phyloP scores from a whole-genome alignment of 768 basidiomycete species.

The Hericium alpestre region DNA sequence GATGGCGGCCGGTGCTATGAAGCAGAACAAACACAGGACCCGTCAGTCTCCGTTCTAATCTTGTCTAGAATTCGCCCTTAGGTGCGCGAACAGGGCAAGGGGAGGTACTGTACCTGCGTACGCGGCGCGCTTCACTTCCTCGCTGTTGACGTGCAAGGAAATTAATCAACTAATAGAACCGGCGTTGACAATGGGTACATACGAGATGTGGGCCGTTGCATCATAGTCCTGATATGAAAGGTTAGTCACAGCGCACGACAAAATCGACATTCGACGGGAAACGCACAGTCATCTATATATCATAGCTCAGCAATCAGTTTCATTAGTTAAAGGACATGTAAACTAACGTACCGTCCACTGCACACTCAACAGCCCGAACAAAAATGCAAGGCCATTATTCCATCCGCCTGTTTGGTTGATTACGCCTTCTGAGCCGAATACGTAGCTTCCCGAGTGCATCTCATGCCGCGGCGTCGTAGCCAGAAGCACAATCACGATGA shows the following conservation, averaged over 20 bases:
- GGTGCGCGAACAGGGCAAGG: neutral
- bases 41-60: neutral
- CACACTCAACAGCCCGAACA: constrained; percentile 77
- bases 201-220: constrained; percentile 77
- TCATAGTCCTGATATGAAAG: constrained; percentile 50
- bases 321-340: neutral
- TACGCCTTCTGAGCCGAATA: constrained; percentile 68
- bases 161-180: neutral
- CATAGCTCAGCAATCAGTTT: no score
- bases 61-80: neutral
- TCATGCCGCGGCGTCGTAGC: constrained; percentile 61
- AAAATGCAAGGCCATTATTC: constrained; percentile 70
- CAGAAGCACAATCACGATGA: constrained; percentile 78
- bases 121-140: constrained; percentile 72
- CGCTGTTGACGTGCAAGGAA: constrained; percentile 27
- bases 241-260: constrained; percentile 2
- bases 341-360: constrained; percentile 60
- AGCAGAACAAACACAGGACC: neutral
- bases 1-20: constrained; percentile 7
- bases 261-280: constrained; percentile 1
- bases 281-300: constrained; percentile 47
- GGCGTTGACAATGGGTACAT: constrained; percentile 19
- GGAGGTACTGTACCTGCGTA: constrained; percentile 43
- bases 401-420: constrained; percentile 74
- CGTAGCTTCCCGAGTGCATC: constrained; percentile 74